Base-by-base conservation (phyloP, 106 monocot species). In the Dioscorea alata region DNA sequence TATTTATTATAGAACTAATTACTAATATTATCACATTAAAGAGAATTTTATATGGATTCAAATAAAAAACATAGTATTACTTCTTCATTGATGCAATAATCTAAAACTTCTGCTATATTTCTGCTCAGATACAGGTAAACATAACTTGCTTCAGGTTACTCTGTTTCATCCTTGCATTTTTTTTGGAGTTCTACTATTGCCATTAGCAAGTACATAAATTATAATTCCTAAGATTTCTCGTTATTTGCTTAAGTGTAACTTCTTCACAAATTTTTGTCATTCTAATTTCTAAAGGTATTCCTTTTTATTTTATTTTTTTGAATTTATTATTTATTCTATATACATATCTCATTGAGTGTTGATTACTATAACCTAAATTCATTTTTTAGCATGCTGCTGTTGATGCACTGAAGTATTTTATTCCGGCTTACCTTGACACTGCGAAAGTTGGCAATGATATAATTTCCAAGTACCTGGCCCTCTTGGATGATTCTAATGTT, bases 41-140 rank as follows among this genome's bases (percentile, higher is more conserved):
- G n/a, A n/a, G n/a, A n/a, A n/a, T n/a, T n/a, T n/a, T n/a, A n/a
- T n/a, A n/a, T n/a, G n/a, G n/a, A n/a, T n/a, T n/a, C n/a, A n/a
- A n/a, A n/a, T n/a, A n/a, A n/a, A n/a, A n/a, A n/a, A n/a, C n/a
- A n/a, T n/a, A n/a, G n/a, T n/a, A n/a, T n/a, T n/a, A n/a, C n/a
- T n/a, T n/a, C n/a, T n/a, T n/a, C n/a, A n/a, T n/a, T n/a, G n/a
- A n/a, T n/a, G n/a, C n/a, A n/a, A n/a, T n/a, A n/a, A n/a, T n/a
- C n/a, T n/a, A n/a, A n/a, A n/a, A n/a, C n/a, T n/a, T n/a, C n/a
- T n/a, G n/a, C n/a, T n/a, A n/a, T n/a, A n/a, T n/a, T n/a, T n/a
- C n/a, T 93, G 50, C 76, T 64, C 92, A 90, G 66, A 92, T 99
- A 83, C 97, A 99, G 97, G 97, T 92, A 66, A 48, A 12, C 4